Evolutionary conservation across 2,329 filamentous ascomycete genomes (phyloP).

Genomic region (Trichoderma sp.): DNA sequence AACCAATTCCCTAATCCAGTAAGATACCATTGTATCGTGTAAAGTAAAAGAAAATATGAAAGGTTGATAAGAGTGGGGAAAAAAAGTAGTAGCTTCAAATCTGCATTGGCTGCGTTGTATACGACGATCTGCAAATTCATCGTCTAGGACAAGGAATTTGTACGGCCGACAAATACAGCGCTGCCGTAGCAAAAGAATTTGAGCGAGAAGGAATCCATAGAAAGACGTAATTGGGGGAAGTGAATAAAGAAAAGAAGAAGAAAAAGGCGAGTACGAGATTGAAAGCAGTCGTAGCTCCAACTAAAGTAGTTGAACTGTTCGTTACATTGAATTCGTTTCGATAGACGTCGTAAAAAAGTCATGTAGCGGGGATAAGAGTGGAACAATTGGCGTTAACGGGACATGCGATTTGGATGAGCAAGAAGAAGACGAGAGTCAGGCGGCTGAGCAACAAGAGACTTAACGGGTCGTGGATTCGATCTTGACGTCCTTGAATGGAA

Average conservation of each 20-base stretch:
- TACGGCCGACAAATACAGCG: background rate
- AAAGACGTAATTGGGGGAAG: background rate
- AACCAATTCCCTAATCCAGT: slow-evolving; percentile 10
- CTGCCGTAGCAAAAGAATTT: background rate
- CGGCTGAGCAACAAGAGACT: background rate
- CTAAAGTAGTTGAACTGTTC: background rate
- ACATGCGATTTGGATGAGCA: background rate
- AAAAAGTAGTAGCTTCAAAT: background rate
- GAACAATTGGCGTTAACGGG: background rate
- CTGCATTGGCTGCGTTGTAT: background rate
- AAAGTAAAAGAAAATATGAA: background rate
- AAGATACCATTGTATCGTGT: slow-evolving; percentile 15
- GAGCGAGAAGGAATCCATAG: background rate
- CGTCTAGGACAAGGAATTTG: background rate
- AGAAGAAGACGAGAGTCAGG: background rate
- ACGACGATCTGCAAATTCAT: background rate
- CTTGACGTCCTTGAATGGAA: slow-evolving; percentile 35
- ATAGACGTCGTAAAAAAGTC: slow-evolving; percentile 15
- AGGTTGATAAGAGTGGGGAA: background rate
- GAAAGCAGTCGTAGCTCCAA: background rate
- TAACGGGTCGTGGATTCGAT: background rate
- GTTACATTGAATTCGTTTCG: background rate
- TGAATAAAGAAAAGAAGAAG: too few relatives aligned
- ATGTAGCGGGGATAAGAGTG: background rate
- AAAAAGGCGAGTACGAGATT: background rate